Conservation (phyloP, 192 early-diverging fungal species). For the Ramicandelaber brevisporus region DNA sequence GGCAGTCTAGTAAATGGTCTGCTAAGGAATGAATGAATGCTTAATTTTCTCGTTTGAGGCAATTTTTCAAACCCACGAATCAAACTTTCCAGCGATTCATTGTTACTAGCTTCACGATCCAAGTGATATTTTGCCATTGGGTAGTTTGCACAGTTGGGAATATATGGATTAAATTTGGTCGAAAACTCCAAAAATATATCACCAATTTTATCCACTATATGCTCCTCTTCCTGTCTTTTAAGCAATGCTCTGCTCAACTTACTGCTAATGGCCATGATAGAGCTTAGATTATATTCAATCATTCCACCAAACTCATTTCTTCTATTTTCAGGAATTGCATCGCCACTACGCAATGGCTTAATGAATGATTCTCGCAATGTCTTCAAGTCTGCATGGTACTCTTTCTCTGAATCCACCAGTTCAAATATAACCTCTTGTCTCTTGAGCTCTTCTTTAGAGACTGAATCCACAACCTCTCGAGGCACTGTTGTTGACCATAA, state of each 20-base stretch:
- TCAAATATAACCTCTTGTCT: constrained; percentile 89
- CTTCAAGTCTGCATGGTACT: constrained; percentile 72
- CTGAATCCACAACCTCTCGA: constrained; percentile 32
- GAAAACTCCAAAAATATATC: constrained; percentile 58
- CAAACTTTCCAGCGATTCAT: constrained; percentile 42
- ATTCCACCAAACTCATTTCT: constrained; percentile 42
- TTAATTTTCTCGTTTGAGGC: constrained; percentile 57
- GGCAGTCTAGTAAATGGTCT: constrained; percentile 68
- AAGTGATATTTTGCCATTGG: constrained; percentile 55
- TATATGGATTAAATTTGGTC: constrained; percentile 43
- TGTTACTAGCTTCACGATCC: constrained; percentile 48
- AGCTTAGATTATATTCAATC: constrained; percentile 55
- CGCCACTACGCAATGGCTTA: constrained; percentile 24
- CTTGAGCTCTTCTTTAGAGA: constrained; percentile 52
- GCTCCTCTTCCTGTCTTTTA: constrained; percentile 30
- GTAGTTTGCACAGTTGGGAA: constrained; percentile 67
- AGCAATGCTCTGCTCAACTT: constrained; percentile 29
- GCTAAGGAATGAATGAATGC: constrained; percentile 62
- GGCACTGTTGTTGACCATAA: constrained; percentile 71
- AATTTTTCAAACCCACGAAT: constrained; percentile 46
- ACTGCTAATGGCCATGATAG: constrained; percentile 30
- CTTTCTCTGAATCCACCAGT: constrained; percentile 67
- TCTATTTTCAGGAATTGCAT: constrained; percentile 33
- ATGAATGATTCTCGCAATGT: constrained; percentile 56
- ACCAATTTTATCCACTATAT: constrained; percentile 61